These are phyloP conservation scores for Raphanus hybrid DNA, from an alignment of 441 rosid species.

Conservation along the genomic window DNA sequence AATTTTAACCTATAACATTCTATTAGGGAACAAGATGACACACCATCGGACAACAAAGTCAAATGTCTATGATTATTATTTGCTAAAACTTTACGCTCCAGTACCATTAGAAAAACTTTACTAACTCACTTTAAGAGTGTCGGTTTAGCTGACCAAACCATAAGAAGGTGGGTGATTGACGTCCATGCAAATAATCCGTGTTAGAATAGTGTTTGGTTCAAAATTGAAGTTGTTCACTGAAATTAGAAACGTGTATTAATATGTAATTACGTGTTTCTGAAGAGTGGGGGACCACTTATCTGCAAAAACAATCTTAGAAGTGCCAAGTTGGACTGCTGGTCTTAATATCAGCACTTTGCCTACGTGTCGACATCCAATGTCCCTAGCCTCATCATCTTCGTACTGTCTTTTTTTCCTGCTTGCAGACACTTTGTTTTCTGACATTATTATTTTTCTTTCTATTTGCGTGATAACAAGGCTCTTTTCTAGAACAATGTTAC, in stretches of 20 bases:
- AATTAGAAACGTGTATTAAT: slow-evolving; percentile 13
- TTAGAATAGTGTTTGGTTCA: not conserved
- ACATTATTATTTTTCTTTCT: slow-evolving; percentile 28
- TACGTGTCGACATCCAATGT: slow-evolving; percentile 28
- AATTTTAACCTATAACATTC: not conserved
- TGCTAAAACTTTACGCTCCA: not conserved
- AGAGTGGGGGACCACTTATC: slow-evolving; percentile 15
- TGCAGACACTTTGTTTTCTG: slow-evolving; percentile 30
- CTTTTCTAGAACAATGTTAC: slow-evolving; percentile 6
- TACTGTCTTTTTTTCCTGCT: slow-evolving; percentile 20
- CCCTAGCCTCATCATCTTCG: slow-evolving; percentile 27
- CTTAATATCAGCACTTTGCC: not conserved
- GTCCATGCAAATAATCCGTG: not conserved
- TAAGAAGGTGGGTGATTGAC: not conserved
- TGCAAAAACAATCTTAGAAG: slow-evolving; percentile 39
- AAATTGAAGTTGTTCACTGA: not conserved
- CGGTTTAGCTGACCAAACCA: not conserved
- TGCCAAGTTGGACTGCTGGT: slow-evolving; percentile 39
- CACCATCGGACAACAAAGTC: slow-evolving; percentile 5
- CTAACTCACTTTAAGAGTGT: not conserved
- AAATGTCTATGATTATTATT: not conserved
- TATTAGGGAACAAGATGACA: not conserved
- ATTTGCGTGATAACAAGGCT: slow-evolving; percentile 12
- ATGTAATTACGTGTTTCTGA: slow-evolving; percentile 3
- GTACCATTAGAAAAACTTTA: not conserved